Percentiles rank a stretch among this genome's conserved stretches.
phyloP scores from a whole-genome alignment of 78 protist species.

The Dictyostelium brefeldianum region DNA sequence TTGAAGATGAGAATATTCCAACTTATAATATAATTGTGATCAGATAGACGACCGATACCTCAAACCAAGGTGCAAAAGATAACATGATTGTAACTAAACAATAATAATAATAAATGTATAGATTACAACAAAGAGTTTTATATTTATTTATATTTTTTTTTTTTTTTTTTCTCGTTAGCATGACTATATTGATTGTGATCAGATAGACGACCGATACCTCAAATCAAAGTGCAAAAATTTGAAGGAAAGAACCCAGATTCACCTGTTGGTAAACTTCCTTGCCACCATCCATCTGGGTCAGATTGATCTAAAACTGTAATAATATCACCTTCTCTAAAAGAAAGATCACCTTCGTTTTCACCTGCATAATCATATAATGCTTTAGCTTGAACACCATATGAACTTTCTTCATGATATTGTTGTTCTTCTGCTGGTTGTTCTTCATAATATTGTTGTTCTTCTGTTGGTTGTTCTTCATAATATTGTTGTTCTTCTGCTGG shows the following conservation, averaged over 20 bases:
- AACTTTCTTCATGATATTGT: slow-evolving; percentile 25
- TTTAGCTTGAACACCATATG: slow-evolving; percentile 20
- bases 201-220: no score
- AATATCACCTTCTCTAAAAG: slow-evolving; percentile 75
- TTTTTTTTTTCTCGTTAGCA: no score
- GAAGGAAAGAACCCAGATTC: slow-evolving; percentile 5
- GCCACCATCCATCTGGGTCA: slow-evolving; percentile 82
- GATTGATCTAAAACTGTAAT: slow-evolving; percentile 76
- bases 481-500: slow-evolving; percentile 33
- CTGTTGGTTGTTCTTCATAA: slow-evolving; percentile 30
- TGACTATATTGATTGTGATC: no score
- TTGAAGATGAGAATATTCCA: no score
- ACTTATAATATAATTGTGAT: no score
- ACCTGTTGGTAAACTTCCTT: slow-evolving; percentile 44
- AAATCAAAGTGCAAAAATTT: neutral
- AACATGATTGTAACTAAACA: no score
- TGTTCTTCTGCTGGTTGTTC: slow-evolving; percentile 26
- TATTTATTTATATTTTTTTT: no score
- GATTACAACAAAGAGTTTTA: no score
- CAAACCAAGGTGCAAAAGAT: neutral
- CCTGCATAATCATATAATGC: slow-evolving; percentile 75
- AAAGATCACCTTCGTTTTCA: slow-evolving; percentile 80
- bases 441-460: slow-evolving; percentile 40
- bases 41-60: no score
- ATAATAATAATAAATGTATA: no score